Conservation (phyloP, 2,329 filamentous ascomycete genomes). For the Neospermospora avenae region DNA sequence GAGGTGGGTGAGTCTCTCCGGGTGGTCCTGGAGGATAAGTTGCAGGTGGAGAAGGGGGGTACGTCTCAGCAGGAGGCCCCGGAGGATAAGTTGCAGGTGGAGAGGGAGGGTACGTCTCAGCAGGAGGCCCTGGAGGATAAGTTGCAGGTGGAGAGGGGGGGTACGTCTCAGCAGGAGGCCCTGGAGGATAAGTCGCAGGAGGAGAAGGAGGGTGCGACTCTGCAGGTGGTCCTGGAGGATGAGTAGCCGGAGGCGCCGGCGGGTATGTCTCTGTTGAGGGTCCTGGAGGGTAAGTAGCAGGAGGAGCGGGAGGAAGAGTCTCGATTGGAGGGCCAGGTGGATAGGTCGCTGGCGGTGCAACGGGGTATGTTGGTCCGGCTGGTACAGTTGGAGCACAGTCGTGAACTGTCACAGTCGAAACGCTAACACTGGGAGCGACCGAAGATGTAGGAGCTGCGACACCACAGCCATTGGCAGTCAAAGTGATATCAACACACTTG, state of each 20-base stretch:
- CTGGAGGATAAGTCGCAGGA: background rate
- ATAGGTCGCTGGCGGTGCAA: background rate
- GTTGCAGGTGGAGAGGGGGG: background rate
- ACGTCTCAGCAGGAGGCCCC: background rate
- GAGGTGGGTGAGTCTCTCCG: background rate
- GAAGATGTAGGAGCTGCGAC: background rate
- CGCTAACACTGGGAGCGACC: background rate
- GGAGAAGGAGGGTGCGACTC: background rate
- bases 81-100: background rate
- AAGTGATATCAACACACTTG: conserved; percentile 48
- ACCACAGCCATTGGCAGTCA: conserved; percentile 42
- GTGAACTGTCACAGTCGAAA: conserved; percentile 17
- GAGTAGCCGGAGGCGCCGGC: background rate
- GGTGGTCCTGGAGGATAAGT: background rate
- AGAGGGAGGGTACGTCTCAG: background rate
- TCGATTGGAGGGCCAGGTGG: background rate
- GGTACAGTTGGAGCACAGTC: conserved; percentile 6
- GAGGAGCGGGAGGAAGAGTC: background rate
- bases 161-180: background rate
- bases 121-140: background rate
- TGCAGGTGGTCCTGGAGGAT: background rate
- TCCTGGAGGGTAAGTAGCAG: background rate
- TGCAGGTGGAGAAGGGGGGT: background rate
- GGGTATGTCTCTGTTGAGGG: background rate
- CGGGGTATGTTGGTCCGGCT: background rate